Conservation (phyloP, 805 yeast genomes). For the Wickerhamomyces bovis region DNA sequence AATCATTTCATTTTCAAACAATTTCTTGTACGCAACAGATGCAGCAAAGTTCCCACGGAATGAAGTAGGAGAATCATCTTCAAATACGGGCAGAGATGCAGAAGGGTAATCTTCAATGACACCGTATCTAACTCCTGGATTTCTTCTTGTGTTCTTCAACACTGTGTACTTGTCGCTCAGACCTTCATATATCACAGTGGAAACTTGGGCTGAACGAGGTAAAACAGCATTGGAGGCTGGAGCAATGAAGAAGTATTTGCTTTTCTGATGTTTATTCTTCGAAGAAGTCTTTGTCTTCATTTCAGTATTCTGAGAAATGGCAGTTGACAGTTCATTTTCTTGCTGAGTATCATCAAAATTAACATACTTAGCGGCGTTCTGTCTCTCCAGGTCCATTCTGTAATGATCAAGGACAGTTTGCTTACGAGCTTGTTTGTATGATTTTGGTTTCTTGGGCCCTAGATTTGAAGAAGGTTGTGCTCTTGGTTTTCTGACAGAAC, state of each 20-base stretch:
- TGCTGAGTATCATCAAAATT: neutral
- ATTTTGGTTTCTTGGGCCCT: neutral
- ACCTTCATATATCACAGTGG: slow-evolving; percentile 18
- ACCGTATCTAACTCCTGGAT: neutral
- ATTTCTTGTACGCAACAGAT: slow-evolving; percentile 11
- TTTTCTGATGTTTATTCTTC: neutral
- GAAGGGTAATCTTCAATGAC: slow-evolving; percentile 3
- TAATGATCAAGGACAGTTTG: neutral
- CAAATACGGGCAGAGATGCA: neutral
- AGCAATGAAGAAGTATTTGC: slow-evolving; percentile 3
- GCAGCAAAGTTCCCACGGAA: slow-evolving; percentile 6
- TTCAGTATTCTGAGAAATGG: neutral
- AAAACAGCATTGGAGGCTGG: slow-evolving; percentile 10
- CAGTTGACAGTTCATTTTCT: neutral
- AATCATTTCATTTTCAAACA: slow-evolving; percentile 5
- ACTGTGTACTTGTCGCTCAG: slow-evolving; percentile 16
- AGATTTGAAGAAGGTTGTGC: neutral
- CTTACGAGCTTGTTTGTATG: neutral
- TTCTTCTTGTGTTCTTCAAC: slow-evolving; percentile 4
- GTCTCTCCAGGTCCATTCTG: neutral
- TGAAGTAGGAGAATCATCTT: neutral
- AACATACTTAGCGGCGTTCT: neutral
- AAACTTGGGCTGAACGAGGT: slow-evolving; percentile 14
- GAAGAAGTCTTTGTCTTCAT: neutral
- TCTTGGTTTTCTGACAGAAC: neutral